Percentiles rank a stretch among this genome's conserved stretches.
phyloP scores from a whole-genome alignment of 768 basidiomycete genomes.

The Amanita muscaria region DNA sequence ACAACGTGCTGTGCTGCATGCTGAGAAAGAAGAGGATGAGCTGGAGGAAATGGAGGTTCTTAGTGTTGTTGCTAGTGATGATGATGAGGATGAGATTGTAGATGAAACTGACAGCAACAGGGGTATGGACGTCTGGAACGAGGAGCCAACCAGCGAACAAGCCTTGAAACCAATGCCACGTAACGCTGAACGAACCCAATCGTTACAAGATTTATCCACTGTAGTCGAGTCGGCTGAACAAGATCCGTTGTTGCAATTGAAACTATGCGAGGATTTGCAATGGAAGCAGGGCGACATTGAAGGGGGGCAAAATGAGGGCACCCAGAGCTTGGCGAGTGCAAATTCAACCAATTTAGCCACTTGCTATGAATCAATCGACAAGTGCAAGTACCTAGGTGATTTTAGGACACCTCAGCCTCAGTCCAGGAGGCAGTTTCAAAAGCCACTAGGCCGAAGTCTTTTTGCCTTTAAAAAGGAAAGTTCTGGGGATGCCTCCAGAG shows the following conservation, averaged over 20 bases:
- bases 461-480: not conserved
- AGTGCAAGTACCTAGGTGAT: conserved; percentile 19
- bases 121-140: conserved; percentile 4
- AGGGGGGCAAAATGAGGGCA: too few species aligned
- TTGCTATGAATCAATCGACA: too few species aligned
- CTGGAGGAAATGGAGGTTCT: conserved; percentile 41
- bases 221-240: conserved; percentile 36
- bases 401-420: conserved; percentile 56
- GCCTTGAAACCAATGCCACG: too few species aligned
- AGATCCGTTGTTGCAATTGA: conserved; percentile 34
- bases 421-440: conserved; percentile 7
- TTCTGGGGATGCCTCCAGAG: not conserved
- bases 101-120: conserved; percentile 13
- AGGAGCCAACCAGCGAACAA: too few species aligned
- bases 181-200: too few species aligned
- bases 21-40: conserved; percentile 44
- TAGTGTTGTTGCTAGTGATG: conserved; percentile 29
- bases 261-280: too few species aligned
- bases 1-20: conserved; percentile 46
- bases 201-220: not conserved
- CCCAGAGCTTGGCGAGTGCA: too few species aligned
- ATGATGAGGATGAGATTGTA: conserved; percentile 18
- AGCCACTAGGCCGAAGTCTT: not conserved
- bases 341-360: too few species aligned
- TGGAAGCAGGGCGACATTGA: too few species aligned